These are phyloP conservation scores for Musa schizocarpa DNA, from an alignment of 176 grass and related monocot species.

Conservation along the genomic window DNA sequence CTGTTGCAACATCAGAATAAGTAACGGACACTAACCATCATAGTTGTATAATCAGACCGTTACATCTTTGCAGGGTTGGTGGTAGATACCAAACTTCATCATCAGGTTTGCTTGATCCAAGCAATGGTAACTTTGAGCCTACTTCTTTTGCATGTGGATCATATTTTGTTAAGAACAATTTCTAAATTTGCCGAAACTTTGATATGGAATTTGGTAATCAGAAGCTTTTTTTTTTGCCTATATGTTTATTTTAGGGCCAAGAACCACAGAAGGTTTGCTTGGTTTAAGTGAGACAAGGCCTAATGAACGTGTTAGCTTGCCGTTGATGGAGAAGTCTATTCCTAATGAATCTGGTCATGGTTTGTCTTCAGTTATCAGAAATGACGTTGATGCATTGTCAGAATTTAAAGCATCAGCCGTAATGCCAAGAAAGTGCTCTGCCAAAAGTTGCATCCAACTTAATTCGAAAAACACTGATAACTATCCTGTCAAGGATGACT, in stretches of 20 bases:
- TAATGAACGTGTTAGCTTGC: constrained; percentile 23
- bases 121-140: constrained; percentile 35
- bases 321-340: constrained; percentile 25
- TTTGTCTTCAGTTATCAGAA: constrained; percentile 28
- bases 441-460: constrained; percentile 9
- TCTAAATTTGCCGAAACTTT: constrained; percentile 11
- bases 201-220: constrained; percentile 8
- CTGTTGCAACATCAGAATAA: not conserved
- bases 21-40: not conserved
- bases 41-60: not conserved
- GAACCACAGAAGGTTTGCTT: constrained; percentile 27
- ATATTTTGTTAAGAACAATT: constrained; percentile 38
- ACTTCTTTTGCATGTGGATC: constrained; percentile 48
- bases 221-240: not conserved
- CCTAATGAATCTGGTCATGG: constrained; percentile 24
- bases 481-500: constrained; percentile 50
- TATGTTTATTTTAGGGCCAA: constrained; percentile 22
- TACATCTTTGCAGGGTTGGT: constrained; percentile 33
- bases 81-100: constrained; percentile 37
- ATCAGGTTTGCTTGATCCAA: constrained; percentile 19
- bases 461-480: constrained; percentile 21
- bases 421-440: constrained; percentile 2
- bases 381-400: constrained; percentile 15
- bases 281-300: constrained; percentile 24
- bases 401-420: constrained; percentile 28